Evolutionary conservation across 116 monocot genomes (phyloP).

Genomic region (Dioscorea cayenensis): DNA sequence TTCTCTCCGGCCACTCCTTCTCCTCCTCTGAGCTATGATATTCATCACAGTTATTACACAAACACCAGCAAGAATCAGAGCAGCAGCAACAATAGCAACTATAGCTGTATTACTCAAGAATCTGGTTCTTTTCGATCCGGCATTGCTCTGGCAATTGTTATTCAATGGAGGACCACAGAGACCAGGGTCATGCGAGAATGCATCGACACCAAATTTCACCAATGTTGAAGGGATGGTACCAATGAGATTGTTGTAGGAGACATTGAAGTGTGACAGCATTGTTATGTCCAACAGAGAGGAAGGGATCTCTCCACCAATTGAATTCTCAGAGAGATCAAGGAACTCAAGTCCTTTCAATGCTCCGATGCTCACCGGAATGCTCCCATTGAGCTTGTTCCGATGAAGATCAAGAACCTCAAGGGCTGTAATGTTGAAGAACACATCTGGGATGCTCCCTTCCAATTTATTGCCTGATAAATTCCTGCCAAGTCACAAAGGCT

Average conservation of each 20-base stretch:
- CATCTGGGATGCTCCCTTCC: slow-evolving; percentile 55
- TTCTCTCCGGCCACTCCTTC: slow-evolving; percentile 21
- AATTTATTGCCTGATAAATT: slow-evolving; percentile 62
- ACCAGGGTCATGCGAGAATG: slow-evolving; percentile 59
- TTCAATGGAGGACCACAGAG: slow-evolving; percentile 79
- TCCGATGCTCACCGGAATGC: slow-evolving; percentile 53
- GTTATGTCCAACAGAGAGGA: slow-evolving; percentile 35
- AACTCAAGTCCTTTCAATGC: slow-evolving; percentile 35
- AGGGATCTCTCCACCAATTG: slow-evolving; percentile 59
- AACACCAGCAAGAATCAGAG: slow-evolving; percentile 62
- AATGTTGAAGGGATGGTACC: slow-evolving; percentile 53
- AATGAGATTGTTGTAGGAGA: slow-evolving; percentile 72
- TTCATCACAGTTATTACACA: slow-evolving; percentile 67
- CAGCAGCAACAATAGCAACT: slow-evolving; percentile 61
- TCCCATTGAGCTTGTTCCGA: slow-evolving; percentile 44
- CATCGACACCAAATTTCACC: slow-evolving; percentile 34
- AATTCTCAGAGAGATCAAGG: slow-evolving; percentile 78
- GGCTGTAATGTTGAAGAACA: slow-evolving; percentile 60
- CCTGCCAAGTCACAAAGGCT: slow-evolving; percentile 34
- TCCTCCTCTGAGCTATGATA: slow-evolving; percentile 36
- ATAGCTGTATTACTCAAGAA: slow-evolving; percentile 57
- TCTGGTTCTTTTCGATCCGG: slow-evolving; percentile 12
- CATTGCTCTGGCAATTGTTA: slow-evolving; percentile 15
- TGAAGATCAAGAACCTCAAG: slow-evolving; percentile 68
- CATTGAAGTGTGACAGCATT: slow-evolving; percentile 57